A percentile compares a stretch with the other conserved stretches of the same genome.
Evolutionary conservation across 2,329 filamentous ascomycete genomes (phyloP).

Genomic region (Apiospora arundinis): DNA sequence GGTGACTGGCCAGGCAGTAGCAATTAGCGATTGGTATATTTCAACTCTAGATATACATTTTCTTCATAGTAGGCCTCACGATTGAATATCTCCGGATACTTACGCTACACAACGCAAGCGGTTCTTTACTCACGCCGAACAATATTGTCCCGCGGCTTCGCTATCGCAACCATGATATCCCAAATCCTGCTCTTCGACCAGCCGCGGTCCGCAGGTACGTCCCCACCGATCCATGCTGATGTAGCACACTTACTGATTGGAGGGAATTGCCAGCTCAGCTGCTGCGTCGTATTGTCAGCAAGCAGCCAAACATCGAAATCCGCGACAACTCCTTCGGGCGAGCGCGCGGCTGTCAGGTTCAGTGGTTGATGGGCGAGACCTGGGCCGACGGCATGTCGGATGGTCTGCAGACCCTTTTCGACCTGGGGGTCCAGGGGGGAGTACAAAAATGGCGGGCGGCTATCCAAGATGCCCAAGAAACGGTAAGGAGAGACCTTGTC

Average conservation of each 20-base stretch:
- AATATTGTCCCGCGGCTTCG: not conserved
- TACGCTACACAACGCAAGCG: not conserved
- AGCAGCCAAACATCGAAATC: not conserved
- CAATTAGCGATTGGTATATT: not conserved
- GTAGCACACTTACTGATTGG: not conserved
- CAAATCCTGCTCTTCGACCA: not conserved
- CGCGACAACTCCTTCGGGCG: not conserved
- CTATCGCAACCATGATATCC: not conserved
- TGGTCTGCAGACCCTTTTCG: not conserved
- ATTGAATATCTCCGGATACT: not conserved
- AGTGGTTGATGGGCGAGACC: not conserved
- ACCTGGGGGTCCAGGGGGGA: not conserved
- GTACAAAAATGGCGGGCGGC: not conserved
- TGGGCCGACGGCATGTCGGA: not conserved
- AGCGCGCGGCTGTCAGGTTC: not conserved
- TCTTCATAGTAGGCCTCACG: too few species aligned
- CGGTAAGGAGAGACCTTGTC: not conserved
- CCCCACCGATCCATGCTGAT: not conserved
- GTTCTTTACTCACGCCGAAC: too few species aligned
- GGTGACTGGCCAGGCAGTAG: not conserved
- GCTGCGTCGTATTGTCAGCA: not conserved
- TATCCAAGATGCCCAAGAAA: not conserved
- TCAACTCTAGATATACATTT: not conserved
- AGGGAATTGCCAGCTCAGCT: not conserved
- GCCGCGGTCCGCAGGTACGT: not conserved